phyloP scores from a whole-genome alignment of 371 early-diverging fungal genomes.

The Mycotypha africana region DNA sequence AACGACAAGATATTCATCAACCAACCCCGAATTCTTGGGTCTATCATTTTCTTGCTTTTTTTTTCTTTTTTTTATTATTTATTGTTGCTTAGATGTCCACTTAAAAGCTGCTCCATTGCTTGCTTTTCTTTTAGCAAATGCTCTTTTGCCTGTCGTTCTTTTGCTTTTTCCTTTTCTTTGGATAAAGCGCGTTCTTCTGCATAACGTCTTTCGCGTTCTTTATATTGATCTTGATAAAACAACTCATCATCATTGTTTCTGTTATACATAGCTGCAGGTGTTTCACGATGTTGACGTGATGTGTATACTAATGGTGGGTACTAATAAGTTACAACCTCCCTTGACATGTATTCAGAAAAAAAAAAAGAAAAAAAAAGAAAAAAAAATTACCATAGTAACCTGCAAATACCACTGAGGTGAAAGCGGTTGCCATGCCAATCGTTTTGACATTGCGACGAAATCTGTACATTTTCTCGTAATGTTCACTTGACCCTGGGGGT shows the following conservation, averaged over 20 bases:
- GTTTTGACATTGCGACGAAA: conserved; percentile 19
- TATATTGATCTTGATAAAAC: conserved; percentile 38
- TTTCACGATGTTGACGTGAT: conserved; percentile 24
- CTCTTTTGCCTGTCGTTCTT: conserved; percentile 8
- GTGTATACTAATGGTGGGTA: neutral
- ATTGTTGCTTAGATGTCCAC: no score
- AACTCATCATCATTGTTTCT: conserved; percentile 1
- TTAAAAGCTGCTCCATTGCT: no score
- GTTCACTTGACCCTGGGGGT: conserved; percentile 32
- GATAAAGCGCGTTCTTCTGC: conserved; percentile 10
- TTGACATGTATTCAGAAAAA: neutral
- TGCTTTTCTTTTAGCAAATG: conserved; percentile 10
- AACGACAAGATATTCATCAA: no score
- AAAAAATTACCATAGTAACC: conserved; percentile 25
- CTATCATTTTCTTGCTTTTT: no score
- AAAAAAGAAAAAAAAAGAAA: neutral
- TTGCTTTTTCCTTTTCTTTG: conserved; percentile 8
- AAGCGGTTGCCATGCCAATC: conserved; percentile 19
- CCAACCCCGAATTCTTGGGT: no score
- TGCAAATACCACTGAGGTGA: conserved; percentile 16
- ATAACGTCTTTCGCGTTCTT: conserved; percentile 23
- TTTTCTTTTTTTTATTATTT: no score
- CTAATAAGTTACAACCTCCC: neutral
- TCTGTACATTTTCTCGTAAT: conserved; percentile 16
- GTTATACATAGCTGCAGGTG: conserved; percentile 16